These are phyloP conservation scores for Botryosphaeria agaves DNA, from an alignment of 2,329 filamentous ascomycete genomes.

Conservation along the genomic window DNA sequence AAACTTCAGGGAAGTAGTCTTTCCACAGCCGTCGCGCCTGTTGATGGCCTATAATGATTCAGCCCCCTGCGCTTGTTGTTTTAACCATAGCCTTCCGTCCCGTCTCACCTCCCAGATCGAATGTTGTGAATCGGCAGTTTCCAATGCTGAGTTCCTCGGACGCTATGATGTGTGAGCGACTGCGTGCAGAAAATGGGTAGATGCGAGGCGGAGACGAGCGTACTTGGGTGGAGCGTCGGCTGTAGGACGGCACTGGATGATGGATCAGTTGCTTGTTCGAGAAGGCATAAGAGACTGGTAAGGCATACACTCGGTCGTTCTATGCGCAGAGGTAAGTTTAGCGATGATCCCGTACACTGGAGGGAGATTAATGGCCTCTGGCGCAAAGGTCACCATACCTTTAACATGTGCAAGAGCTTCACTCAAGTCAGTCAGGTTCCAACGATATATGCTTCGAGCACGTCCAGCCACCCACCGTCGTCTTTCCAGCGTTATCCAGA, in stretches of 20 bases:
- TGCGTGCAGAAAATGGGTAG: too few species aligned
- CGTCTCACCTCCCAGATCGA: constrained; percentile 64
- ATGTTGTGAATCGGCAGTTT: constrained; percentile 85
- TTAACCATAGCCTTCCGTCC: too few species aligned
- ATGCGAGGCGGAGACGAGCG: too few species aligned
- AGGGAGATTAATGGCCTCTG: too few species aligned
- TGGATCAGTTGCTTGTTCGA: too few species aligned
- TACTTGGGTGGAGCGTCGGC: constrained; percentile 75
- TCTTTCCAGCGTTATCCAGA: constrained; percentile 90
- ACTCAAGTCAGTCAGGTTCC: constrained; percentile 1
- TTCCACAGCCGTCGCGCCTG: constrained; percentile 92
- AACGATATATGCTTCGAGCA: constrained; percentile 3
- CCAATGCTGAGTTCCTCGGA: constrained; percentile 84
- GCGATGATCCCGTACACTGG: too few species aligned
- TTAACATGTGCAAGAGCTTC: constrained; percentile 78
- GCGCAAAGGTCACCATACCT: constrained; percentile 39
- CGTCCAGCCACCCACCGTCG: constrained; percentile 48
- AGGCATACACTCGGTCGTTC: constrained; percentile 3
- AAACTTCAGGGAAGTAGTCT: constrained; percentile 10
- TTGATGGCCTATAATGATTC: constrained; percentile 46
- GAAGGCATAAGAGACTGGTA: too few species aligned
- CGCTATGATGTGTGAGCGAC: too few species aligned
- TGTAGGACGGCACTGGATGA: constrained; percentile 55
- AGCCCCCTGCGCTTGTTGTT: too few species aligned
- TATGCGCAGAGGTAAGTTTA: background rate